phyloP scores from a whole-genome alignment of 768 basidiomycete genomes.

The Termitomyces sp. region DNA sequence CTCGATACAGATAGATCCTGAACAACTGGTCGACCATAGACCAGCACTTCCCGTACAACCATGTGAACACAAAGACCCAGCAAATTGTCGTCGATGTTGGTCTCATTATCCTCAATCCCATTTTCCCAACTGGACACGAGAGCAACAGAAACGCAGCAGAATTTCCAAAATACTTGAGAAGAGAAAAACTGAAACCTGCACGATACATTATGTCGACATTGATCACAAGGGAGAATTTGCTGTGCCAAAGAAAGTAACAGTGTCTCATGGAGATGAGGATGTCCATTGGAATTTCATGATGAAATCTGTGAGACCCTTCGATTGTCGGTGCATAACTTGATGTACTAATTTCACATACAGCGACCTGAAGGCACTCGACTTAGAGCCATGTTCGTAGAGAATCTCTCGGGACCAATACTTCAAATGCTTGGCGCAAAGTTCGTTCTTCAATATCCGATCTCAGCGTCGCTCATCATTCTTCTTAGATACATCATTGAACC shows the following conservation, averaged over 20 bases:
- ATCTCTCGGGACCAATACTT: constrained; percentile 43
- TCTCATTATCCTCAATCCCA: constrained; percentile 43
- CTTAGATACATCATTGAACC: constrained; percentile 49
- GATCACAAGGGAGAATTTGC: constrained; percentile 27
- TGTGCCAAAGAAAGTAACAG: constrained; percentile 12
- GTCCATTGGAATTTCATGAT: constrained; percentile 29
- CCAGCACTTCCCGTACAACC: constrained; percentile 6
- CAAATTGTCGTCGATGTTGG: constrained; percentile 23
- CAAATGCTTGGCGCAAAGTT: constrained; percentile 50
- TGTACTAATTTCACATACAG: constrained; percentile 2
- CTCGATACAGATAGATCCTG: constrained; percentile 19
- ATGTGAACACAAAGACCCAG: constrained; percentile 17
- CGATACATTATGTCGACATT: constrained; percentile 37
- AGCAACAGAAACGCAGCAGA: constrained; percentile 35
- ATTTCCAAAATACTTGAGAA: constrained; percentile 23
- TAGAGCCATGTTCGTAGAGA: constrained; percentile 45
- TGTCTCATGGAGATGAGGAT: constrained; percentile 17
- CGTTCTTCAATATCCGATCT: background rate
- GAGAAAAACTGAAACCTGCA: constrained; percentile 18
- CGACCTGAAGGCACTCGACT: constrained; percentile 32
- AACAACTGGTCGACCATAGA: constrained; percentile 16
- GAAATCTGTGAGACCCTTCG: constrained; percentile 21
- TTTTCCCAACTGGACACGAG: constrained; percentile 50
- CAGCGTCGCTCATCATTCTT: background rate
- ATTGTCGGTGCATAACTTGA: background rate